Evolutionary conservation across 2,329 filamentous ascomycete genomes (phyloP).

Genomic region (Diplocarpon mali): DNA sequence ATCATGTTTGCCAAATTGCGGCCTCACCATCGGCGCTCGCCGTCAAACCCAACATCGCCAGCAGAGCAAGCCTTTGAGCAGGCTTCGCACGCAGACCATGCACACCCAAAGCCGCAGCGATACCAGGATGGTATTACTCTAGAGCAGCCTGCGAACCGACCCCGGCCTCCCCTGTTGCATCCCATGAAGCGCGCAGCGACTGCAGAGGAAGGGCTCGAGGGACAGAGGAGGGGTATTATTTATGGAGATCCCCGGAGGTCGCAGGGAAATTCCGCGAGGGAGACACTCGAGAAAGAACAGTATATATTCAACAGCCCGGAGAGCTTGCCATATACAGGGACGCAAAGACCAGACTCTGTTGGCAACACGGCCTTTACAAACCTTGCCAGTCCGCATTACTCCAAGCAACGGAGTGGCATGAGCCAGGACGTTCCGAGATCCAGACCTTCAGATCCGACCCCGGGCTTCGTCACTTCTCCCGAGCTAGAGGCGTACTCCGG

Average conservation of each 20-base stretch:
- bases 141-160: conserved; percentile 22
- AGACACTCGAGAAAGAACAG: conserved; percentile 11
- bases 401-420: conserved; percentile 9
- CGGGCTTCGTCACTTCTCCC: conserved; percentile 10
- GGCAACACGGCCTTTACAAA: conserved; percentile 15
- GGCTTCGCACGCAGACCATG: conserved; percentile 19
- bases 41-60: conserved; percentile 26
- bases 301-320: conserved; percentile 16
- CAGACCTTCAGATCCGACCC: conserved; percentile 11
- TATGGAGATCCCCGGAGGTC: conserved; percentile 14
- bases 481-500: conserved; percentile 15
- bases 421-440: conserved; percentile 11
- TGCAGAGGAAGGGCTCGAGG: conserved; percentile 12
- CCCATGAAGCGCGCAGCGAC: conserved; percentile 30
- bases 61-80: conserved; percentile 24
- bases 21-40: conserved; percentile 25
- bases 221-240: conserved; percentile 5
- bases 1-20: conserved; percentile 29
- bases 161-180: conserved; percentile 37
- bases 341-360: conserved; percentile 18
- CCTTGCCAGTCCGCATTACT: conserved; percentile 12
- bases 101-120: conserved; percentile 21
- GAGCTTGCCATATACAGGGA: conserved; percentile 15
- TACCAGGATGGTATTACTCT: conserved; percentile 15
- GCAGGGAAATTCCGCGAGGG: conserved; percentile 9